Conservation (phyloP, 768 basidiomycete species). For the Boletus tomentosulus region DNA sequence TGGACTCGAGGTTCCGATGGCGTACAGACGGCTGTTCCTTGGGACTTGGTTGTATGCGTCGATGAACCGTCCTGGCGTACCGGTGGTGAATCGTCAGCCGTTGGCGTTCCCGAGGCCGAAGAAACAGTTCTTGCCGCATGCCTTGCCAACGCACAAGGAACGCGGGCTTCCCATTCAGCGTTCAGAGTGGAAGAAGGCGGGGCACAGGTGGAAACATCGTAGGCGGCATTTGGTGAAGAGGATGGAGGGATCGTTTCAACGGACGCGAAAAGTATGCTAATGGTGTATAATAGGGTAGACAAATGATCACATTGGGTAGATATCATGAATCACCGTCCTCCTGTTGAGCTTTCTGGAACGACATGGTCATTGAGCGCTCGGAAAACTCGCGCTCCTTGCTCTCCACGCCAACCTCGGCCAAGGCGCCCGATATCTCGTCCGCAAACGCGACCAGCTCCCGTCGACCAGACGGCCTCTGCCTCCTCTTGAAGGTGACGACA, state of each 20-base stretch:
- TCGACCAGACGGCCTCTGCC: constrained; percentile 32
- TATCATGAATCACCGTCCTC: constrained; percentile 3
- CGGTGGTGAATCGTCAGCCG: constrained; percentile 22
- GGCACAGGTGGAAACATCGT: constrained; percentile 18
- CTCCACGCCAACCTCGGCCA: constrained; percentile 52
- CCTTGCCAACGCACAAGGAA: constrained; percentile 27
- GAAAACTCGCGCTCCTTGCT: constrained; percentile 44
- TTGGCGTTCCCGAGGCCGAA: constrained; percentile 22
- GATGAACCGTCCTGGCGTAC: constrained; percentile 9
- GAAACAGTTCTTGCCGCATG: constrained; percentile 21
- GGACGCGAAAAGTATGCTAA: constrained; percentile 26
- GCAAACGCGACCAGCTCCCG: constrained; percentile 44
- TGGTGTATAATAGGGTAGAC: constrained; percentile 23
- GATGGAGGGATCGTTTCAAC: neutral
- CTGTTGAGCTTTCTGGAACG: constrained; percentile 35
- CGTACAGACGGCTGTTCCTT: constrained; percentile 37
- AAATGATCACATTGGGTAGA: neutral
- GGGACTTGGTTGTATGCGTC: constrained; percentile 29
- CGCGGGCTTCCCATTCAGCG: constrained; percentile 34
- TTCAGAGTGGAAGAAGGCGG: constrained; percentile 20
- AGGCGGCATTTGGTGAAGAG: constrained; percentile 8
- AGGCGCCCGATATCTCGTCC: constrained; percentile 36
- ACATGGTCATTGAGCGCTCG: constrained; percentile 37
- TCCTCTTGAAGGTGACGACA: constrained; percentile 45
- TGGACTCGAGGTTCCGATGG: constrained; percentile 40